A percentile compares a stretch with the other conserved stretches of the same genome.
phyloP scores from a whole-genome alignment of 2,329 filamentous ascomycete species.

The Pseudogymnoascus sp. region DNA sequence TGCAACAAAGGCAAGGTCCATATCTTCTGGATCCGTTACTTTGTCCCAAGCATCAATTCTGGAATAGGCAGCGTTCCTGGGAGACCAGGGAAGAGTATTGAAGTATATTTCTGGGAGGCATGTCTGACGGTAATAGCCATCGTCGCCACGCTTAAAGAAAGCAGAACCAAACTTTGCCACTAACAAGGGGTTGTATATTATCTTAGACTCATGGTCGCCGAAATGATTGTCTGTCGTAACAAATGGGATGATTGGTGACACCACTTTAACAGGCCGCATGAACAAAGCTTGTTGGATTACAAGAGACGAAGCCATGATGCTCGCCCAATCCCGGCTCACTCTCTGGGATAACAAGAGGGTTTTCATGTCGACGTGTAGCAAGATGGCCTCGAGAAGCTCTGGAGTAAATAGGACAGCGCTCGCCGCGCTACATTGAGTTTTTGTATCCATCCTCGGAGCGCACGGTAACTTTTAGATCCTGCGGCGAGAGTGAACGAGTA shows the following conservation, averaged over 20 bases:
- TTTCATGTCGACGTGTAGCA: neutral
- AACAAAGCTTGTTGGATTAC: neutral
- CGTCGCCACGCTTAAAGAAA: neutral
- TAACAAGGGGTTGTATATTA: constrained; percentile 3
- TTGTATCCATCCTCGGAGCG: neutral
- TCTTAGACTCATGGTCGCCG: neutral
- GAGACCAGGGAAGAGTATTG: neutral
- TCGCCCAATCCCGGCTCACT: neutral
- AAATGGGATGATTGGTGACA: neutral
- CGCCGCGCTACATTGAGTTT: neutral
- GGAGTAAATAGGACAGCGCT: neutral
- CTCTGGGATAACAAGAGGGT: neutral
- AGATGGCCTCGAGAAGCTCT: neutral
- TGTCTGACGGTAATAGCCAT: neutral
- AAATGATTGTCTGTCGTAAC: neutral
- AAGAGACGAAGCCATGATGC: neutral
- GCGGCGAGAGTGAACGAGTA: neutral
- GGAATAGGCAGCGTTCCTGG: neutral
- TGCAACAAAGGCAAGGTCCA: neutral
- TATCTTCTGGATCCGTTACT: neutral
- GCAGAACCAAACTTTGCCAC: constrained; percentile 1
- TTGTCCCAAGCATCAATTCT: neutral
- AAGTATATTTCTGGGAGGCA: neutral
- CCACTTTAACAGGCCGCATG: neutral
- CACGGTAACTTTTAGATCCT: neutral